These are phyloP conservation scores for Apiospora sp. DNA, from an alignment of 2,329 filamentous ascomycete genomes.

Conservation along the genomic window DNA sequence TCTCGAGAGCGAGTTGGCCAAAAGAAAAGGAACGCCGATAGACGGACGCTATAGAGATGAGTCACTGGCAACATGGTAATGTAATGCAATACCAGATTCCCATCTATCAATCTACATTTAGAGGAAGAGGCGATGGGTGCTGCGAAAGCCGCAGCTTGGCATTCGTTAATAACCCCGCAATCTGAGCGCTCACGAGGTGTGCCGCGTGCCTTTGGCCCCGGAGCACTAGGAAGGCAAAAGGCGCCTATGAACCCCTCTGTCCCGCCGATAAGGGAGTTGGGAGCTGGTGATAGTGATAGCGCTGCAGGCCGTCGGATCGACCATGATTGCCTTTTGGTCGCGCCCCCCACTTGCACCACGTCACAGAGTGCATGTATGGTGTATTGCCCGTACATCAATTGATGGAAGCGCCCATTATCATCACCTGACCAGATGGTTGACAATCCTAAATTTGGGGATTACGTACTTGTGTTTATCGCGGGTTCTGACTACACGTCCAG, in stretches of 20 bases:
- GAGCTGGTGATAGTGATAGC: constrained; percentile 5
- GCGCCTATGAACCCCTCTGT: constrained; percentile 12
- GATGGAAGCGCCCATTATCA: not conserved
- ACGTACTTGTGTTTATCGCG: not conserved
- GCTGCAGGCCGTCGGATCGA: not conserved
- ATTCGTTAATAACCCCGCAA: constrained; percentile 10
- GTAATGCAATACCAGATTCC: not conserved
- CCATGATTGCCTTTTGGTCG: not conserved
- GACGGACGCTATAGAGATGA: not conserved
- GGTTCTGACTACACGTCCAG: not conserved
- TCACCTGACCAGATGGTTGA: not conserved
- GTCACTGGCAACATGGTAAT: not conserved
- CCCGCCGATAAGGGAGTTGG: constrained; percentile 7
- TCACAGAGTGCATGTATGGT: not conserved
- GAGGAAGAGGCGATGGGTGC: not conserved
- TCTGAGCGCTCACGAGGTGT: constrained; percentile 9
- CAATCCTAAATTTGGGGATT: too few species aligned
- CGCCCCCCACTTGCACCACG: constrained; percentile 8
- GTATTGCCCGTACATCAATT: not conserved
- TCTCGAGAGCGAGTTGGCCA: too few species aligned
- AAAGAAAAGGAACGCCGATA: not conserved
- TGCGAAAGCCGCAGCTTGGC: not conserved
- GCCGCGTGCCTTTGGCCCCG: not conserved
- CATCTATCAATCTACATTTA: not conserved
- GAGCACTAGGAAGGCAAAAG: constrained; percentile 3